Evolutionary conservation across 805 yeast species (phyloP), one percentile per base, ranked within the genome.

Genomic region (Ogataea pilisensis): DNA sequence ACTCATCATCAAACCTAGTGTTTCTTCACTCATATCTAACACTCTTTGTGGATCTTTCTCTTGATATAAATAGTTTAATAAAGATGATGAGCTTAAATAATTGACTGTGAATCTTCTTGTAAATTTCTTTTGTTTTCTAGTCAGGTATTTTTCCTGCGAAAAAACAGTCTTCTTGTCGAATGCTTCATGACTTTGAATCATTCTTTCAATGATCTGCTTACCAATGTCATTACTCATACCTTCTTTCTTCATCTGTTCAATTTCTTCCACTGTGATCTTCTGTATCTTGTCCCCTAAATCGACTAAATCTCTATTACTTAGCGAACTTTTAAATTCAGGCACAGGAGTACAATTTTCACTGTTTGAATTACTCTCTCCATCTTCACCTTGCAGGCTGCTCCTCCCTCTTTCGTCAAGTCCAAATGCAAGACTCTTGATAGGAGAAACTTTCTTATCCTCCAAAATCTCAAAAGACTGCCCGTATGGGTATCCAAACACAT

Each of bases 121-220:
- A 58, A 86, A 93, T 68, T 93, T 93, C 60, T 84, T 89, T 63
- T 88, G 95, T 64, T 93, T 93, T 54, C 99, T 78, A 48, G 83
- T 82, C 53, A 91, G 64, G 61, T 93, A 93, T 65, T 93, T 93
- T 51, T 85, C 95, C 61, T 93, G 96, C 2, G 96, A 87, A 56
- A 75, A 87, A 22, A 80, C 68, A 5, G 98, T 93, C 63, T 93
- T 93, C 59, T 86, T 82, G 51, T 86, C 87, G 58, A 93, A 93
- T 8, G 86, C 85, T 28, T 73, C 83, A 63, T 93, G 98, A 11
- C 90, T 79, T 45, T 80, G 82, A 45, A 89, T 82, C 64, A 93
- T 85, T 50, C 76, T 78, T 46, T 83, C 83, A 42, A 91, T 89
- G 51, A 93, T 83, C 34, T 79, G 80, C 52, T 81, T 83, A 19